Evolutionary conservation across 345 rosid species (phyloP).

Genomic region (Gossypium bickii): DNA sequence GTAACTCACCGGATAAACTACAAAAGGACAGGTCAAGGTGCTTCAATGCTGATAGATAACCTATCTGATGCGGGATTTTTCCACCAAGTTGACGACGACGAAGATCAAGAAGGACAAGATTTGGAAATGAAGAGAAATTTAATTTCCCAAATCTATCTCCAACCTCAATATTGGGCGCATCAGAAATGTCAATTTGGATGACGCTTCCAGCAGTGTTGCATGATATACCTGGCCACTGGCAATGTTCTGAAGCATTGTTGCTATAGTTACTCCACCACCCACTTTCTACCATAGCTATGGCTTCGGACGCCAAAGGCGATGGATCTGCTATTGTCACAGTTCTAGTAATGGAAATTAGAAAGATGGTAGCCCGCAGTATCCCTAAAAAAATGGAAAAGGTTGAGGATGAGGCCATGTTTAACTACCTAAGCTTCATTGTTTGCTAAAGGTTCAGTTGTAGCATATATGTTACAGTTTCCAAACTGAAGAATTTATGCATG

Average conservation of each 20-base stretch:
- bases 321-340: not conserved
- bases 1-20: not conserved
- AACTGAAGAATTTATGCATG: too few relatives aligned
- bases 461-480: too few relatives aligned
- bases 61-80: not conserved
- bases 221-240: not conserved
- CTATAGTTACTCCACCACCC: not conserved
- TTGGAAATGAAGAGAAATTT: too few relatives aligned
- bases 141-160: too few relatives aligned
- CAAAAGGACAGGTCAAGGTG: accelerated
- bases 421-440: not conserved
- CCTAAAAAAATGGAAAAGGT: not conserved
- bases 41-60: not conserved
- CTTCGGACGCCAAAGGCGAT: not conserved
- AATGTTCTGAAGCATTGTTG: not conserved
- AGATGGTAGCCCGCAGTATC: not conserved
- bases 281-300: not conserved
- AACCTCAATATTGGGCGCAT: too few relatives aligned
- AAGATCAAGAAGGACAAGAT: not conserved
- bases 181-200: not conserved
- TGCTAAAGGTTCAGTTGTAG: not conserved
- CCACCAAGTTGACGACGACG: not conserved
- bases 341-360: not conserved
- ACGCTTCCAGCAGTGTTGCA: not conserved
- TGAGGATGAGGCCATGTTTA: not conserved